A percentile compares a stretch with the other conserved stretches of the same genome.
Evolutionary conservation across 2,329 filamentous ascomycete species (phyloP).

Genomic region (Metarhizium guizhouense): DNA sequence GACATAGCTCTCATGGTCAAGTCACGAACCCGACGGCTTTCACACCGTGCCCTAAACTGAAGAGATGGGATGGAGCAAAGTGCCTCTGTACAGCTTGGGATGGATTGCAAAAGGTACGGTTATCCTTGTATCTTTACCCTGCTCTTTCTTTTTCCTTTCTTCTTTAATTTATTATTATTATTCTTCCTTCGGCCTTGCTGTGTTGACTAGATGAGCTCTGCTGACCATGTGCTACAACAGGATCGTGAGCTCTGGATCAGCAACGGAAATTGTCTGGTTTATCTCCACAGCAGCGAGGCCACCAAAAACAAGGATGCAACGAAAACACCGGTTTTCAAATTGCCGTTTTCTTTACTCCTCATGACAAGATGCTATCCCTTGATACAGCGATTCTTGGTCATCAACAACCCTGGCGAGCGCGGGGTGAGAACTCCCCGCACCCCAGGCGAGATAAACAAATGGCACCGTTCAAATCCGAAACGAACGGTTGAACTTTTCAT

Average conservation of each 20-base stretch:
- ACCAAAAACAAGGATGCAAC: slow-evolving; percentile 48
- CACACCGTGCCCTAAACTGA: not conserved
- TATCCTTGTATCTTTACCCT: not conserved
- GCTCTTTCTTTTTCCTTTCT: not conserved
- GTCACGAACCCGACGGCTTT: not conserved
- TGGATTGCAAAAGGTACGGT: slow-evolving; percentile 4
- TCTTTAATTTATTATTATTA: not conserved
- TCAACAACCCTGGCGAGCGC: slow-evolving; percentile 12
- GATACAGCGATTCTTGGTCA: slow-evolving; percentile 40
- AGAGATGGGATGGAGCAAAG: slow-evolving; percentile 10
- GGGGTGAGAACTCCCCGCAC: slow-evolving; percentile 17
- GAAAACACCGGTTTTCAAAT: slow-evolving; percentile 57
- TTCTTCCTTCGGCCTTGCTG: not conserved
- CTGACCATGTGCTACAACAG: slow-evolving; percentile 28
- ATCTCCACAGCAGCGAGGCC: slow-evolving; percentile 43
- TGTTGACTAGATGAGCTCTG: not conserved
- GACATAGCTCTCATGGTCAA: not conserved
- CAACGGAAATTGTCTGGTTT: slow-evolving; percentile 59
- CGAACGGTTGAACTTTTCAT: slow-evolving; percentile 55
- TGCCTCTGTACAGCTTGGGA: slow-evolving; percentile 7
- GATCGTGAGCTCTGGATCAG: slow-evolving; percentile 63
- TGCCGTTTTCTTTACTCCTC: slow-evolving; percentile 51
- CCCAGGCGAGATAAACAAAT: slow-evolving; percentile 20
- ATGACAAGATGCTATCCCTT: slow-evolving; percentile 50
- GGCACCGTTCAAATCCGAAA: slow-evolving; percentile 20